Evolutionary conservation across 1,284 basidiomycete genomes (phyloP).

Genomic region (Coniferiporia sulphurascens): DNA sequence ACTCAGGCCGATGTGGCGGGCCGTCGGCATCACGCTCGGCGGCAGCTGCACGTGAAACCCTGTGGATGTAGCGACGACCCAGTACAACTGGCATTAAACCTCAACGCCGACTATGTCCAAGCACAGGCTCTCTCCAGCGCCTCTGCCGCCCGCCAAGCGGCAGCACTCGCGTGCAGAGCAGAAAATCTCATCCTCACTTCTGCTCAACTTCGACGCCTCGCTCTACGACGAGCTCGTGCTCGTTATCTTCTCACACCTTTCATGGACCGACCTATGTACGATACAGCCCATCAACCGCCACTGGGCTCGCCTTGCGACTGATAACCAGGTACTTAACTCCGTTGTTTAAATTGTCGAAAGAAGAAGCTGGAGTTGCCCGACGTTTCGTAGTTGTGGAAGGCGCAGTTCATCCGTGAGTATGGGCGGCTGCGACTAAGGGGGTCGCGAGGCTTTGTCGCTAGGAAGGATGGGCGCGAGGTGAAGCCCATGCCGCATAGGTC

Average conservation of each 20-base stretch:
- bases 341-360: not conserved
- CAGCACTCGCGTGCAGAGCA: constrained; percentile 31
- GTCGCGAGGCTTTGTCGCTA: constrained; percentile 51
- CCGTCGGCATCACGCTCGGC: no score
- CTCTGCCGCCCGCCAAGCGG: constrained; percentile 56
- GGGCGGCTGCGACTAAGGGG: constrained; percentile 64
- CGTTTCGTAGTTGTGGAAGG: constrained; percentile 49
- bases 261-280: constrained; percentile 60
- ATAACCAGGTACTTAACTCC: constrained; percentile 42
- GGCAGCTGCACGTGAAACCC: no score
- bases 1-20: no score
- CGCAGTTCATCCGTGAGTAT: constrained; percentile 54
- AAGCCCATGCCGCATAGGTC: constrained; percentile 54
- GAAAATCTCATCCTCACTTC: constrained; percentile 15
- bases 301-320: constrained; percentile 59
- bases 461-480: constrained; percentile 52
- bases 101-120: constrained; percentile 45
- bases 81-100: not conserved
- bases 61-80: no score
- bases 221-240: constrained; percentile 74
- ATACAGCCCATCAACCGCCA: constrained; percentile 58
- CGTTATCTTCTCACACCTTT: constrained; percentile 65
- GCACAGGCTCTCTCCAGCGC: constrained; percentile 43
- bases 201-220: constrained; percentile 45
- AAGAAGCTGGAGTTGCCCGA: not conserved